Conservation (phyloP, 106 monocot genomes). For the Dioscorea alata region DNA sequence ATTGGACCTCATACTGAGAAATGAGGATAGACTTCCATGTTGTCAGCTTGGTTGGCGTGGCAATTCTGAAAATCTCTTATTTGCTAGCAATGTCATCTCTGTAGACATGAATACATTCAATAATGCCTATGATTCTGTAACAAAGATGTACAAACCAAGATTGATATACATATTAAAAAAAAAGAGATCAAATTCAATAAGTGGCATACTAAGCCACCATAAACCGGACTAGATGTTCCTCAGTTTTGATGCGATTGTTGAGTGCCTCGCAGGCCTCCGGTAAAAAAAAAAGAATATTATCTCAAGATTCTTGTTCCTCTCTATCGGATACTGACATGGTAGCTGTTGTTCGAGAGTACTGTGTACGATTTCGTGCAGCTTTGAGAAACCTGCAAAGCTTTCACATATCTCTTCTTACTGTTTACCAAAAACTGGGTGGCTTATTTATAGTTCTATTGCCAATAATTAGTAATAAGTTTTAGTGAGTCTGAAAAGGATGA, state of each 20-base stretch:
- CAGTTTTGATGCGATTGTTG: constrained; percentile 8
- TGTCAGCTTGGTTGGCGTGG: too few relatives aligned
- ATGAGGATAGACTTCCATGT: too few relatives aligned
- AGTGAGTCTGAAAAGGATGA: constrained; percentile 72
- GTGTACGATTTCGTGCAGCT: constrained; percentile 74
- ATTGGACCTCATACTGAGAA: too few relatives aligned
- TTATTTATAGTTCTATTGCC: constrained; percentile 46
- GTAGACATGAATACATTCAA: too few relatives aligned
- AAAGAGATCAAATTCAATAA: constrained; percentile 40
- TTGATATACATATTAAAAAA: constrained; percentile 28
- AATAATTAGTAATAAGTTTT: constrained; percentile 53
- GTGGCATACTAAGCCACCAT: constrained; percentile 15
- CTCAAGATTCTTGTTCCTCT: constrained; percentile 38
- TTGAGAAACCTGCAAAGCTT: constrained; percentile 74
- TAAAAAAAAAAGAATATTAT: constrained; percentile 63
- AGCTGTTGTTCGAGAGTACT: constrained; percentile 56
- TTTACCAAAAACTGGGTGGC: constrained; percentile 81
- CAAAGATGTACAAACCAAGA: constrained; percentile 15
- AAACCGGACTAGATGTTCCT: constrained; percentile 14
- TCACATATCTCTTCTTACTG: constrained; percentile 65
- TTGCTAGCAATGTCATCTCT: too few relatives aligned
- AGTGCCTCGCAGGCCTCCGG: constrained; percentile 82
- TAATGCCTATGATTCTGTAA: too few relatives aligned
- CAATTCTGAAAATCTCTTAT: too few relatives aligned
- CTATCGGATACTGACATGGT: constrained; percentile 29